Base-by-base conservation (phyloP, 2,329 filamentous ascomycete genomes). In the Blastomyces gilchristii region DNA sequence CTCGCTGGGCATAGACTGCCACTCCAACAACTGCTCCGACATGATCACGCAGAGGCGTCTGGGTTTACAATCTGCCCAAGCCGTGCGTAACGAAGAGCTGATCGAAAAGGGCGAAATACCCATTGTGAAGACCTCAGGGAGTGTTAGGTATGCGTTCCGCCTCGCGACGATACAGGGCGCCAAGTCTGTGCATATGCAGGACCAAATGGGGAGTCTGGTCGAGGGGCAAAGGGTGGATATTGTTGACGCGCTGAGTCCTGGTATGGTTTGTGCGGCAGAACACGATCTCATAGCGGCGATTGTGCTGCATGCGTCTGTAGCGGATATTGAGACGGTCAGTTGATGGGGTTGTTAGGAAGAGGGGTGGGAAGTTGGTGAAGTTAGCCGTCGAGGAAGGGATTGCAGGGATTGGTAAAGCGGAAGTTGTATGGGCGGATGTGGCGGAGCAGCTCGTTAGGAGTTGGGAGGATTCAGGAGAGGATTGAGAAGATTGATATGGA, bases 151-250 rank as follows among this genome's bases (percentile, higher is more conserved):
- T 47, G 69, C 66, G 34, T 71, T 73, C 60, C 65, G 66, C 22
- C 64, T 73, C 16, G 70, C 64, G 0, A 74, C 72, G 3, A 70
- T 73, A 49, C 66, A 72, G n/a, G 72, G 72, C 5, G 72, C 72
- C 0, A 66, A 65, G 5, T 69, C 70, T 1, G 67, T 73, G 14
- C 61, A 63, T 7, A 67, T 72, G 68, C 70, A 68, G 37, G 67
- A 70, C 22, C 43, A 67, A 2, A 50, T 74, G 37, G 72, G 72
- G 1, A 68, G 66, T 16, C 63, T 74, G 18, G 65, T 65, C 7
- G 69, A 68, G 3, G 71, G 71, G 0, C 74, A 74, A 62, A 22
- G 65, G 31, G 72, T 69, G 9, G 72, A 74, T 64, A 37, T 74
- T 6, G 67, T 73, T 54, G 68, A 74, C 53, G 67, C 63, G 14